A percentile compares a stretch with the other conserved stretches of the same genome.
These are phyloP conservation scores for Dactylis glomerata DNA, from an alignment of 176 grass and related monocot species.

Conservation along the genomic window DNA sequence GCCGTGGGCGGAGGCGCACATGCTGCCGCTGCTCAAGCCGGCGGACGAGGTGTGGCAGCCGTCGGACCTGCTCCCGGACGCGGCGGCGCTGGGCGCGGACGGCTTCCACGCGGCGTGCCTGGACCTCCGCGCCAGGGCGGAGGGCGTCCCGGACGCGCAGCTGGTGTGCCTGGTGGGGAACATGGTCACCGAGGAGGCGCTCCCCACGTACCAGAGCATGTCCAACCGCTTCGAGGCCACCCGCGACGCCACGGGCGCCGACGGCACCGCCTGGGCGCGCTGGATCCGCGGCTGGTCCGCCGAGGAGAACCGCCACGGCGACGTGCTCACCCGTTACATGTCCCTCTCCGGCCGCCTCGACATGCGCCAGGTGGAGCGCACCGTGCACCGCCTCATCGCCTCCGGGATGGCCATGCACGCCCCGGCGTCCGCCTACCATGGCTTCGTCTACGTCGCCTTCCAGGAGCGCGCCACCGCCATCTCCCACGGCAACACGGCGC, in stretches of 20 bases:
- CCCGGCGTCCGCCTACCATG: slow-evolving; percentile 48
- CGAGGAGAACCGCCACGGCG: slow-evolving; percentile 94
- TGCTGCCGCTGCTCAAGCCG: slow-evolving; percentile 76
- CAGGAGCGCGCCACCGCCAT: slow-evolving; percentile 83
- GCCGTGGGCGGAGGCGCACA: slow-evolving; percentile 48
- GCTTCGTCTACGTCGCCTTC: slow-evolving; percentile 80
- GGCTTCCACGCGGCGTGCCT: slow-evolving; percentile 52
- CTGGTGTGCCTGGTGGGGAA: slow-evolving; percentile 73
- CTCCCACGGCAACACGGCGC: slow-evolving; percentile 85
- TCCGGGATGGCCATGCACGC: slow-evolving; percentile 54
- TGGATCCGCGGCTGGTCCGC: slow-evolving; percentile 82
- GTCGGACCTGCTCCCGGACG: slow-evolving; percentile 69
- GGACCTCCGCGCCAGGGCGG: slow-evolving; percentile 44
- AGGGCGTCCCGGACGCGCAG: slow-evolving; percentile 46
- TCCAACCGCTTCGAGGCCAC: slow-evolving; percentile 63
- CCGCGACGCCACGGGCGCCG: slow-evolving; percentile 67
- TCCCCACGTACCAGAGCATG: slow-evolving; percentile 87
- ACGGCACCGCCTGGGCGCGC: slow-evolving; percentile 60
- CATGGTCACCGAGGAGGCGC: slow-evolving; percentile 92
- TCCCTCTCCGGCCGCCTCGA: slow-evolving; percentile 83
- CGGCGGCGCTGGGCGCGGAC: slow-evolving; percentile 35
- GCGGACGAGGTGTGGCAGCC: slow-evolving; percentile 72
- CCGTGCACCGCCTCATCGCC: slow-evolving; percentile 64
- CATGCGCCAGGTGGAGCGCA: slow-evolving; percentile 73
- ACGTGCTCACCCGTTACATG: slow-evolving; percentile 79